Percentiles rank a stretch among this genome's conserved stretches.
phyloP scores from a whole-genome alignment of 805 yeast genomes.

The Candida suzukii region DNA sequence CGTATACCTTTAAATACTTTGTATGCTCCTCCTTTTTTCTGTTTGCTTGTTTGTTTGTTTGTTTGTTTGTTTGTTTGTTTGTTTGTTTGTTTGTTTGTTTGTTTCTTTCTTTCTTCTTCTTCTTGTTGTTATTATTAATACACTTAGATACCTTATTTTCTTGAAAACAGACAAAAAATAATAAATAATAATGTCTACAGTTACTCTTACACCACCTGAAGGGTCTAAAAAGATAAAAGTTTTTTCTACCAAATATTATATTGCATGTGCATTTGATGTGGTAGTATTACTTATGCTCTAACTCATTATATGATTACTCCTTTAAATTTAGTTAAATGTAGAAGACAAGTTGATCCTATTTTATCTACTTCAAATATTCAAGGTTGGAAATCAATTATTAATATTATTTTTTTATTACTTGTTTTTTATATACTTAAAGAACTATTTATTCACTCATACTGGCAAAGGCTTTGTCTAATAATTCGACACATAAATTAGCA shows the following conservation, averaged over 20 bases:
- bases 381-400: constrained; percentile 74
- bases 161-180: too few species aligned
- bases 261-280: constrained; percentile 74
- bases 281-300: constrained; percentile 92
- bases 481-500: constrained; percentile 56
- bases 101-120: too few species aligned
- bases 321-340: constrained; percentile 85
- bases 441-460: constrained; percentile 8
- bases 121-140: too few species aligned
- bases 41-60: too few species aligned
- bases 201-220: neutral
- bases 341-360: constrained; percentile 77
- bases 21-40: too few species aligned
- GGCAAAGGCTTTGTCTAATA: constrained; percentile 30
- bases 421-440: too few species aligned
- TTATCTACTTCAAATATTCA: constrained; percentile 71
- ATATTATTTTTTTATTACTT: too few species aligned
- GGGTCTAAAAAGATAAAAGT: constrained; percentile 34
- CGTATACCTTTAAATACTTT: too few species aligned
- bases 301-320: constrained; percentile 94
- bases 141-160: too few species aligned
- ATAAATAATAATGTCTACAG: neutral
- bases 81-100: too few species aligned
- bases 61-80: too few species aligned
- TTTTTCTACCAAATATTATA: constrained; percentile 56